These are phyloP conservation scores for Geotrichum bryndzae DNA, from an alignment of 1,139 yeast species.

Conservation along the genomic window DNA sequence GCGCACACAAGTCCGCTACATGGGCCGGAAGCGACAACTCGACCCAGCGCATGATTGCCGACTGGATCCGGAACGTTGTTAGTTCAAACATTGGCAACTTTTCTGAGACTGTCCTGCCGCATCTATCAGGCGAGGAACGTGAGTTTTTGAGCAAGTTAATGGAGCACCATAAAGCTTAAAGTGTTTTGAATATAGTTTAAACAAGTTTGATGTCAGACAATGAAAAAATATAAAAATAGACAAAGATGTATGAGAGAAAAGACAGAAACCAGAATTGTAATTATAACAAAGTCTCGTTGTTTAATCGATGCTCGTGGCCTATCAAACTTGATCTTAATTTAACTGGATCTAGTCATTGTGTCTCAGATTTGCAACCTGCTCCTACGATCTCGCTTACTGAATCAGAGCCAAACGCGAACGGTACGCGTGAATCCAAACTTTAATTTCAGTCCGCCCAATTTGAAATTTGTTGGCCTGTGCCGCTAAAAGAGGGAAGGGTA, in stretches of 20 bases:
- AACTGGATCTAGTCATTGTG: background rate
- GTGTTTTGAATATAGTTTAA: no score
- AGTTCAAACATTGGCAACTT: constrained; percentile 50
- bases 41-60: constrained; percentile 42
- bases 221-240: no score
- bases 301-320: background rate
- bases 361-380: no score
- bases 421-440: background rate
- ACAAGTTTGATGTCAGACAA: background rate
- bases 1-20: constrained; percentile 1
- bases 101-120: constrained; percentile 32
- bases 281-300: background rate
- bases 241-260: background rate
- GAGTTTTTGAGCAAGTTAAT: constrained; percentile 34
- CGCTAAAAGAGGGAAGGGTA: no score
- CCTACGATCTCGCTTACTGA: no score
- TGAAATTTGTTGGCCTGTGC: no score
- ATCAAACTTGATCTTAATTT: background rate
- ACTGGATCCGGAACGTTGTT: constrained; percentile 62
- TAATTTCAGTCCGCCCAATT: background rate
- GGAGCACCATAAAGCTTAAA: background rate
- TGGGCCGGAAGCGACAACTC: constrained; percentile 25
- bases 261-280: background rate
- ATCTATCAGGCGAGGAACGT: constrained; percentile 53
- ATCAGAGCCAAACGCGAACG: background rate